Conservation (phyloP, 2,329 filamentous ascomycete genomes). For the Aspergillus pseudonomiae region DNA sequence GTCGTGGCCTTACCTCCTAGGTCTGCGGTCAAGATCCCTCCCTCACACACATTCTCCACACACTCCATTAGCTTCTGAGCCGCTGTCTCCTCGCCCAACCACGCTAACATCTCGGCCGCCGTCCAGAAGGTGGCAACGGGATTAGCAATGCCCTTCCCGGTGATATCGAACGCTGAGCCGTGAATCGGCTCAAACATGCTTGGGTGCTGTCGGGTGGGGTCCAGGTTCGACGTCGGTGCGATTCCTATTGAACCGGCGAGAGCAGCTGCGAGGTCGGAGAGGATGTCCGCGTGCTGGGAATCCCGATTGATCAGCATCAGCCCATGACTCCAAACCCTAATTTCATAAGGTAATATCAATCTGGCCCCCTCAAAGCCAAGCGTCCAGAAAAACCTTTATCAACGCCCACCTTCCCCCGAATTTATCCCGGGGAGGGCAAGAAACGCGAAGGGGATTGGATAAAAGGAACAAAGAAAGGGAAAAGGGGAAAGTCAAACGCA, state of each 20-base stretch:
- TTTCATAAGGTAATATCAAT: constrained; percentile 1
- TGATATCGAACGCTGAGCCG: constrained; percentile 66
- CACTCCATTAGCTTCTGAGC: constrained; percentile 61
- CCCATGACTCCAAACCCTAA: background rate
- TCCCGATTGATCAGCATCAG: constrained; percentile 4
- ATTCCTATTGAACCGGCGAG: constrained; percentile 73
- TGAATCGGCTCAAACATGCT: constrained; percentile 68
- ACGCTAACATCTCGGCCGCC: constrained; percentile 67
- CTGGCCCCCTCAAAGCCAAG: background rate
- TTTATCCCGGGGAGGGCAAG: background rate
- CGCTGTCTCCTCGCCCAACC: constrained; percentile 63
- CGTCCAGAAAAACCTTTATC: background rate
- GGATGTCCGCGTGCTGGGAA: constrained; percentile 61
- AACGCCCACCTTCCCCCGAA: background rate
- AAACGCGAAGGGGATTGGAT: background rate
- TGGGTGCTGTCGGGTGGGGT: constrained; percentile 63
- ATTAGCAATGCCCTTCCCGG: constrained; percentile 63
- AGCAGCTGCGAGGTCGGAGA: constrained; percentile 71
- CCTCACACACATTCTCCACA: constrained; percentile 63
- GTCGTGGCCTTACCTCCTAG: constrained; percentile 62
- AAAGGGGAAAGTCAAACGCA: constrained; percentile 17
- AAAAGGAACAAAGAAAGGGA: background rate
- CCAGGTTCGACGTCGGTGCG: constrained; percentile 69
- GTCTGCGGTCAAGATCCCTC: constrained; percentile 60
- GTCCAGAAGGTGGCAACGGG: constrained; percentile 71